Percentiles rank a stretch among this genome's conserved stretches.
phyloP scores from a whole-genome alignment of 352 stramenopile genomes.

The Phytopythium helicoides region DNA sequence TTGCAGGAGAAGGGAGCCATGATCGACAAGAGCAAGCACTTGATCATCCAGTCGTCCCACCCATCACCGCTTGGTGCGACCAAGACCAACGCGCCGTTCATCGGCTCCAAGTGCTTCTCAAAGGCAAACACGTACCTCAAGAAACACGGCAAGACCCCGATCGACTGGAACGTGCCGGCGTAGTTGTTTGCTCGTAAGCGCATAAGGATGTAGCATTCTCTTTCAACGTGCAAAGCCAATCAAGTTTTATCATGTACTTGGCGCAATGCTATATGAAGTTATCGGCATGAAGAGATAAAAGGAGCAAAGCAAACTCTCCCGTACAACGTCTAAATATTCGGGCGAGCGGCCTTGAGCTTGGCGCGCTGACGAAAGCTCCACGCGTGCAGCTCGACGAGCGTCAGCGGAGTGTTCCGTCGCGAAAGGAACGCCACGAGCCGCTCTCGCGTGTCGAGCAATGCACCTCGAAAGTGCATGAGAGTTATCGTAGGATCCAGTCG shows the following conservation, averaged over 20 bases:
- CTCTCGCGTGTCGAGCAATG: conserved; percentile 46
- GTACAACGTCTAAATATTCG: background rate
- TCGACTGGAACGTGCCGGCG: conserved; percentile 77
- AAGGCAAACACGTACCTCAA: conserved; percentile 77
- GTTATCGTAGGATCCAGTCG: conserved; percentile 43
- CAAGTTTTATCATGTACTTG: no score
- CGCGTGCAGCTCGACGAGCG: conserved; percentile 41
- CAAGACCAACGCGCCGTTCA: conserved; percentile 96
- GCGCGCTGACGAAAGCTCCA: conserved; percentile 39
- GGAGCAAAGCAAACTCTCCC: no score
- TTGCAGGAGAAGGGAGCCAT: conserved; percentile 56
- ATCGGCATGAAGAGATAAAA: no score
- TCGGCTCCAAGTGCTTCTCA: conserved; percentile 93
- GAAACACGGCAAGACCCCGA: conserved; percentile 73
- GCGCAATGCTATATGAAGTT: no score
- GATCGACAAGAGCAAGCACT: conserved; percentile 81
- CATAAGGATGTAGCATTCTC: background rate
- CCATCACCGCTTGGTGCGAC: conserved; percentile 94
- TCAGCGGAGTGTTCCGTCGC: conserved; percentile 36
- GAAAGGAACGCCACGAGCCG: conserved; percentile 52
- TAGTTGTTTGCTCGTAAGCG: conserved; percentile 2
- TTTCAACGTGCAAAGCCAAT: conserved; percentile 2
- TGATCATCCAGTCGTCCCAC: conserved; percentile 89
- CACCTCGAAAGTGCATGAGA: conserved; percentile 63
- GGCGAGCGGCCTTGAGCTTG: conserved; percentile 10